Percentiles rank a stretch among this genome's conserved stretches.
phyloP scores from a whole-genome alignment of 441 rosid genomes.

The Erodium texanum region DNA sequence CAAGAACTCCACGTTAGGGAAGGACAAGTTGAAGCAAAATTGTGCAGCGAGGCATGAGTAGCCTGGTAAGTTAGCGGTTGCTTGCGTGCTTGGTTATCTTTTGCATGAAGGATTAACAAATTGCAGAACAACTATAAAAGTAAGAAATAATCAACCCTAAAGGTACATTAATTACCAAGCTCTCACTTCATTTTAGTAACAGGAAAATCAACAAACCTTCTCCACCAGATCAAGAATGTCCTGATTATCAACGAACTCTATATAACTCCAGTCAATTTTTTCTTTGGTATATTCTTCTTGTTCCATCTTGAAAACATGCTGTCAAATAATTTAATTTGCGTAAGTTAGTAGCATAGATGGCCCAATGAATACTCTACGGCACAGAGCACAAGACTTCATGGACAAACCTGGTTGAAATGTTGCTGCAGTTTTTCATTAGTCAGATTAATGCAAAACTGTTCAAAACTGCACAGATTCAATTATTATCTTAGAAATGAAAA shows the following conservation, averaged over 20 bases:
- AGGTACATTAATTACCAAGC: not conserved
- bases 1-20: not conserved
- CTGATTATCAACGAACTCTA: constrained; percentile 65
- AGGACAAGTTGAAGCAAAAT: not conserved
- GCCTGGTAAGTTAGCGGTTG: not conserved
- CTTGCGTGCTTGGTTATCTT: not conserved
- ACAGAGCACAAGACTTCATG: constrained; percentile 16
- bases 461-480: constrained; percentile 44
- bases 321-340: constrained; percentile 12
- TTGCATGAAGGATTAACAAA: not conserved
- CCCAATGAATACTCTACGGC: constrained; percentile 10
- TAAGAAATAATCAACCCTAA: not conserved
- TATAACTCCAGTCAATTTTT: constrained; percentile 74
- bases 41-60: too few species aligned
- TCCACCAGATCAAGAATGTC: constrained; percentile 71
- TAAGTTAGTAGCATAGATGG: constrained; percentile 14
- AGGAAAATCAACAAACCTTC: constrained; percentile 29
- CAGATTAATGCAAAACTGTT: constrained; percentile 75
- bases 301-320: constrained; percentile 87
- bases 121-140: not conserved
- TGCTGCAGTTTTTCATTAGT: constrained; percentile 81
- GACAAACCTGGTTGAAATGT: constrained; percentile 70
- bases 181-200: constrained; percentile 8
- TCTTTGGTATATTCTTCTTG: constrained; percentile 75
- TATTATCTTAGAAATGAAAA: constrained; percentile 10